Base-by-base conservation (phyloP, 192 early-diverging fungal genomes). In the Backusella liffmaniae region DNA sequence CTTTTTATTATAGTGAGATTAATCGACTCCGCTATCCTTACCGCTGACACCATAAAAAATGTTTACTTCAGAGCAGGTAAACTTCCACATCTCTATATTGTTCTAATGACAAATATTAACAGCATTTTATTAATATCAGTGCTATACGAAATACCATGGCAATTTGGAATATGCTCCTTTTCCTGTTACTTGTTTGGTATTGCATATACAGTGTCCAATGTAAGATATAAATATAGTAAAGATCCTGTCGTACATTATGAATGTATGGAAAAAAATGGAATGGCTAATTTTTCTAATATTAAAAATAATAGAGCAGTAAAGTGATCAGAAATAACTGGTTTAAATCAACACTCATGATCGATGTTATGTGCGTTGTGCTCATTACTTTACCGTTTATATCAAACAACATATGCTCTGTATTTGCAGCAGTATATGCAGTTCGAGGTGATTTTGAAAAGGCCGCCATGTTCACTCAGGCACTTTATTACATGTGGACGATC, bases 161-260 rank as follows among this genome's bases (percentile, higher is more conserved):
- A 76, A 65, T 81, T 81, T 62, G 80, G 80, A 30, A 59, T 76
- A 15, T 29, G 35, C 21, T 73, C 80, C 0, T 72, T 81, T 13
- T 65, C 80, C 13, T 37, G 72, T 7, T 81, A 81, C 29, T 46
- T 81, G 3, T 77, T 77, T 76, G 80, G 80, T 9, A 75, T 81
- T 66, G 67, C 76, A 29, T 72, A 72, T 16, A 81, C 76, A 5
- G 66, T 81, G n/a, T 73, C 42, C 36, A 66, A 75, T 73, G 80
- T 81, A 77, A 74, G 18, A 12, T 56, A 46, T 8, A 68, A 44
- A 44, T 44, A 44, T 44, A 44, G 42, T 44, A 4, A 44, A 44
- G 37, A 44, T 44, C 15, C 5, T 44, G 42, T 44, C 13, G 42
- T 44, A 44, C 42, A 44, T 44, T 44, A 5, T 44, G 42, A 44